These are phyloP conservation scores for Corynespora cassiicola DNA, from an alignment of 2,329 filamentous ascomycete species.

Conservation along the genomic window DNA sequence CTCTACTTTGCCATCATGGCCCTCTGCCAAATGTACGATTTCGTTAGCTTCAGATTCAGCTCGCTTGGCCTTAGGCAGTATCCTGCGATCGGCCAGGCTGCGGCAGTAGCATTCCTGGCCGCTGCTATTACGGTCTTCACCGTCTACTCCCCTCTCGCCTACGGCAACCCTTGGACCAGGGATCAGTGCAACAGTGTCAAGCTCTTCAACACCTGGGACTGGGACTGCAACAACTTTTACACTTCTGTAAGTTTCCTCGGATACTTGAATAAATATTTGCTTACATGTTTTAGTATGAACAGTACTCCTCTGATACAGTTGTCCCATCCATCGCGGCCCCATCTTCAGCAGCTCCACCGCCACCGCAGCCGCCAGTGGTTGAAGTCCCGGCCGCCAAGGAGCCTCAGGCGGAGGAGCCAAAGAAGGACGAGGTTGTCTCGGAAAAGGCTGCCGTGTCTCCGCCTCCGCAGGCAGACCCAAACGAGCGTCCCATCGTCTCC, in stretches of 20 bases:
- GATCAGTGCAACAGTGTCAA: conserved; percentile 85
- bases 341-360: conserved; percentile 31
- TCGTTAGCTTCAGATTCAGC: conserved; percentile 74
- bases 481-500: conserved; percentile 48
- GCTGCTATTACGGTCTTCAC: conserved; percentile 78
- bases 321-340: conserved; percentile 28
- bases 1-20: conserved; percentile 93
- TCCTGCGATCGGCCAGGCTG: conserved; percentile 76
- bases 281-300: conserved; percentile 15
- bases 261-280: background rate
- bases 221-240: conserved; percentile 95
- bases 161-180: conserved; percentile 94
- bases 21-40: conserved; percentile 89
- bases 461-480: conserved; percentile 27
- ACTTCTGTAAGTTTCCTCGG: conserved; percentile 72
- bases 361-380: conserved; percentile 26
- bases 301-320: conserved; percentile 10
- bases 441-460: conserved; percentile 39
- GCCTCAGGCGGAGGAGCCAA: conserved; percentile 17
- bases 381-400: conserved; percentile 17
- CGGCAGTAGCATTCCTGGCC: conserved; percentile 75
- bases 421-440: conserved; percentile 28
- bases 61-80: conserved; percentile 71
- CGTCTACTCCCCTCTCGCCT: conserved; percentile 87
- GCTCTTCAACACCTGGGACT: conserved; percentile 90